Evolutionary conservation across 352 stramenopile genomes (phyloP).

Genomic region (Phytophthora melonis): DNA sequence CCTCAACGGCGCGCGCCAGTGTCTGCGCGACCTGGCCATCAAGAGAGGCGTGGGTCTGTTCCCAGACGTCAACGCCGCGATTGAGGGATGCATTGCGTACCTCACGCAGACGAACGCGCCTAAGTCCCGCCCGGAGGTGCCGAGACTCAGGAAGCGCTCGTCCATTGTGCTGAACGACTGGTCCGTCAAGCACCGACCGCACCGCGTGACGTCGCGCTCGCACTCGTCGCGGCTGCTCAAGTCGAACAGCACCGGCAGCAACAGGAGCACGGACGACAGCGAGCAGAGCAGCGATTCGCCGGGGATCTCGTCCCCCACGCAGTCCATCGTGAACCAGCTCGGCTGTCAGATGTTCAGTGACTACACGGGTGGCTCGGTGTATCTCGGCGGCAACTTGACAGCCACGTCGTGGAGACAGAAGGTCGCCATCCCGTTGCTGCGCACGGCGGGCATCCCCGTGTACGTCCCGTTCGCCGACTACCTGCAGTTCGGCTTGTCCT

Average conservation of each 20-base stretch:
- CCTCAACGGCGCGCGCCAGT: constrained; percentile 84
- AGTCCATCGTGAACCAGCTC: constrained; percentile 53
- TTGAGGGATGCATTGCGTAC: constrained; percentile 59
- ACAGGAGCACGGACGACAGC: constrained; percentile 41
- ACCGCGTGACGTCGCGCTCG: constrained; percentile 66
- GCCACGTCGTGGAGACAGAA: constrained; percentile 80
- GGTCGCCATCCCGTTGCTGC: constrained; percentile 75
- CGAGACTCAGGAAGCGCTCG: constrained; percentile 74
- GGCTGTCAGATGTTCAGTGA: constrained; percentile 57
- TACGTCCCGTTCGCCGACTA: constrained; percentile 85
- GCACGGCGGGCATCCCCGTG: constrained; percentile 76
- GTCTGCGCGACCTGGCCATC: constrained; percentile 70
- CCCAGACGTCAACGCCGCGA: constrained; percentile 52
- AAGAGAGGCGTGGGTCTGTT: constrained; percentile 64
- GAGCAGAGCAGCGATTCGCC: constrained; percentile 27
- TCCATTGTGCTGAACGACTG: constrained; percentile 81
- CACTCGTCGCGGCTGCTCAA: constrained; percentile 68
- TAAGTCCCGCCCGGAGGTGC: constrained; percentile 50
- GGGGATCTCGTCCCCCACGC: constrained; percentile 21
- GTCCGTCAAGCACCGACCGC: constrained; percentile 61
- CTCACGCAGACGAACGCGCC: constrained; percentile 61
- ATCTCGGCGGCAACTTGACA: constrained; percentile 79
- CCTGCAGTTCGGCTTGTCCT: constrained; percentile 64
- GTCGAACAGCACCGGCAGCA: constrained; percentile 47
- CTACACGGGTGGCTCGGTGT: constrained; percentile 66